Evolutionary conservation across 495 filamentous ascomycete species (phyloP), one percentile per base, ranked within the genome.

Genomic region (Neohortaea acidophila): DNA sequence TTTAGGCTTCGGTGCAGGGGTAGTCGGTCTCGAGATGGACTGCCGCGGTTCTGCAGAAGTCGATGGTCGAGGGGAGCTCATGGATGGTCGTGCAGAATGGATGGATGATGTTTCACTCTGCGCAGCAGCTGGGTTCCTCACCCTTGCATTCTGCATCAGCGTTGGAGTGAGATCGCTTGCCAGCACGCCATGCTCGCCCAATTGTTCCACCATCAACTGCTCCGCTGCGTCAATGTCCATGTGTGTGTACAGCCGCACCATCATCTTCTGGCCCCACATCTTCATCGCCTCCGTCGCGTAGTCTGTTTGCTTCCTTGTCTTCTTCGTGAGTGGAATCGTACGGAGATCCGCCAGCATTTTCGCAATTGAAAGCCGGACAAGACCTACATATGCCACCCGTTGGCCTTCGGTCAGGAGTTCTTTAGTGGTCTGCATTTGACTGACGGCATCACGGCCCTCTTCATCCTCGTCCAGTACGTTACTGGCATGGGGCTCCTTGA

Each of bases 141-240:
- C 89, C 32, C 85, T 68, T 15, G 86, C 72, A 61, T 94, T 94
- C 43, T 86, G 77, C 83, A 94, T 92, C 31, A 99, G 66, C 1
- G 80, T 68, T 3, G 78, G 79, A 0, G 83, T 80, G 19, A 99
- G 65, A 58, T 99, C 89, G 22, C 58, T 59, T 1, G 87, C 79
- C 43, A 81, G 61, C 6, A 99, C 84, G 10, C 86, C 91, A 61
- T 99, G 89, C 34, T 83, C 80, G 10, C 79, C 74, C 42, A 99
- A 64, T 58, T 99, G 91, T 58, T 99, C 89, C 47, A 99, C 94
- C 89, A 99, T 99, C 51, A 99, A 64, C 62, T 99, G 89, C 64
- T 99, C 89, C 39, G 67, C 70, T 17, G 79, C 55, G 51, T 75
- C 80, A 50, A 99, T 85, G 38, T 99, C 89, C 89, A 99, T 96